Percentiles rank a stretch among this genome's conserved stretches.
Evolutionary conservation across 345 rosid genomes (phyloP).

Genomic region (Hevea brasiliensis): DNA sequence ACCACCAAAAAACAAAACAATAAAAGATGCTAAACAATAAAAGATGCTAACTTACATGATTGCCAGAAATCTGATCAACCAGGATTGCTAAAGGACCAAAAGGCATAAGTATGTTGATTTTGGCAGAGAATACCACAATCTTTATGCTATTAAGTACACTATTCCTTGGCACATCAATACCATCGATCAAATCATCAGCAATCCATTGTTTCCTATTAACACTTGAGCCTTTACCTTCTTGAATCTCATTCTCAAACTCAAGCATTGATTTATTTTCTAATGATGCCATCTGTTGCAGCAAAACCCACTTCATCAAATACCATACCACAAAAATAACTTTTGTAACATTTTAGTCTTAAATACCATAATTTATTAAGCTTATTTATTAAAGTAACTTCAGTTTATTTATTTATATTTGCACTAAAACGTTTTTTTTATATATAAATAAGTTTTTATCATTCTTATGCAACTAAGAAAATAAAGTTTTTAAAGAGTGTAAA

Average conservation of each 20-base stretch:
- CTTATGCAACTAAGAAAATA: too few species aligned
- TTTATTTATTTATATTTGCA: too few species aligned
- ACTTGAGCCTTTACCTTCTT: background rate
- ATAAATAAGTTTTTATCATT: too few species aligned
- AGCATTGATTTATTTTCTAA: slow-evolving; percentile 13
- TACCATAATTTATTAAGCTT: too few species aligned
- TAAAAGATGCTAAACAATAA: too few species aligned
- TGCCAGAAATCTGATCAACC: slow-evolving; percentile 15
- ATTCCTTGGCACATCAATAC: background rate
- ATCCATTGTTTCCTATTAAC: background rate
- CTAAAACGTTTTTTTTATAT: too few species aligned
- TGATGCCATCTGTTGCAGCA: slow-evolving; percentile 19
- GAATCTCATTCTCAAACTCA: slow-evolving; percentile 13
- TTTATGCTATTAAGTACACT: slow-evolving; percentile 21
- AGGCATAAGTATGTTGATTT: slow-evolving; percentile 32
- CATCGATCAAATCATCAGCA: background rate
- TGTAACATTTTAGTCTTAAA: too few species aligned
- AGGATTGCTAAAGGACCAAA: slow-evolving; percentile 39
- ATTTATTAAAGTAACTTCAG: too few species aligned
- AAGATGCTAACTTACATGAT: slow-evolving; percentile 27
- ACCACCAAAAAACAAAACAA: background rate
- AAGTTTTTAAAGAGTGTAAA: too few species aligned
- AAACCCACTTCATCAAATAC: slow-evolving; percentile 7
- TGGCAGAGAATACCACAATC: slow-evolving; percentile 30
- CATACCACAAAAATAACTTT: background rate